These are phyloP conservation scores for Trifolium fragiferum DNA, from an alignment of 306 rosid species.

Conservation along the genomic window DNA sequence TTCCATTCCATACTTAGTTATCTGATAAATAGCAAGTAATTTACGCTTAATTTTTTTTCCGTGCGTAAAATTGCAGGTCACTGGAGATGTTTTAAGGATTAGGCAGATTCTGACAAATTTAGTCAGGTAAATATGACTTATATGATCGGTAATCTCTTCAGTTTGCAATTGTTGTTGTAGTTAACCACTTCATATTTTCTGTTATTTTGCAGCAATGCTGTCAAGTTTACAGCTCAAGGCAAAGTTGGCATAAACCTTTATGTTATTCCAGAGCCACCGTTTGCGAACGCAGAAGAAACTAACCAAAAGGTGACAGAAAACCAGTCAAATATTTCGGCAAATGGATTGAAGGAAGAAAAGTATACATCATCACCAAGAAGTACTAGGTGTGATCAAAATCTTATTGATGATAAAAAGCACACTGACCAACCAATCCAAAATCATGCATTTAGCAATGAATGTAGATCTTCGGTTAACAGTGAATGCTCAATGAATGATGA, in stretches of 20 bases:
- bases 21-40: background rate
- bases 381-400: slow-evolving; percentile 41
- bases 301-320: slow-evolving; percentile 47
- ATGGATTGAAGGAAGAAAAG: slow-evolving; percentile 62
- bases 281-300: slow-evolving; percentile 54
- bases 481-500: slow-evolving; percentile 60
- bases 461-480: slow-evolving; percentile 56
- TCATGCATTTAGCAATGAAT: slow-evolving; percentile 50
- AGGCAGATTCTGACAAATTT: slow-evolving; percentile 97
- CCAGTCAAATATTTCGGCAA: slow-evolving; percentile 44
- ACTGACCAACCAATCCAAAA: slow-evolving; percentile 49
- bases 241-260: slow-evolving; percentile 86
- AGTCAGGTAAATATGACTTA: slow-evolving; percentile 64
- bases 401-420: slow-evolving; percentile 41
- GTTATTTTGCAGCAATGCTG: slow-evolving; percentile 73
- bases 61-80: slow-evolving; percentile 62
- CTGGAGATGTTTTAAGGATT: slow-evolving; percentile 94
- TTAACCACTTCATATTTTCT: background rate
- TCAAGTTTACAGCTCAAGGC: slow-evolving; percentile 96
- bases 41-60: background rate
- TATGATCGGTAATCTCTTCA: background rate
- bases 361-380: slow-evolving; percentile 45
- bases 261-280: slow-evolving; percentile 63
- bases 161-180: background rate
- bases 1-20: background rate